Evolutionary conservation across 352 stramenopile species (phyloP).

Genomic region (Phytophthora kernoviae): DNA sequence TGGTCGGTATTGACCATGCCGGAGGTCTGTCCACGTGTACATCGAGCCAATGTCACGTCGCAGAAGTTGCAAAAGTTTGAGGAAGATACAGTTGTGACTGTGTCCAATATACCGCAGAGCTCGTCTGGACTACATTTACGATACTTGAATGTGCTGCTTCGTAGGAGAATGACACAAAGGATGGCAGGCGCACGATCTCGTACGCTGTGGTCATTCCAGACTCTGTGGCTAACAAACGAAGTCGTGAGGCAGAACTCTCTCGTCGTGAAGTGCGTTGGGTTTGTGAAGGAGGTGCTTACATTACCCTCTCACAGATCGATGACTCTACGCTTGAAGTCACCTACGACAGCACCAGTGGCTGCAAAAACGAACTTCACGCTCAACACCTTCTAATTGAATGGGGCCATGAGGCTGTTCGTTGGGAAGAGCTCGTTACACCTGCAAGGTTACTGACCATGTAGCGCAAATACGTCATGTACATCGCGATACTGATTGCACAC

Average conservation of each 20-base stretch:
- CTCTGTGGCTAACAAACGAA: slow-evolving; percentile 24
- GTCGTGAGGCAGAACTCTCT: slow-evolving; percentile 22
- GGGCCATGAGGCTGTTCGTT: slow-evolving; percentile 48
- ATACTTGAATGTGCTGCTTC: slow-evolving; percentile 33
- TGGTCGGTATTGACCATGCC: slow-evolving; percentile 27
- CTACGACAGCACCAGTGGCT: slow-evolving; percentile 36
- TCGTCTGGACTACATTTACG: slow-evolving; percentile 12
- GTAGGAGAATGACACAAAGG: slow-evolving; percentile 9
- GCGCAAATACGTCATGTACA: too few relatives aligned
- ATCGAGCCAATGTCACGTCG: slow-evolving; percentile 16
- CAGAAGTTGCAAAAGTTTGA: slow-evolving; percentile 31
- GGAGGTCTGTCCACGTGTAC: slow-evolving; percentile 27
- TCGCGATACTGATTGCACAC: too few relatives aligned
- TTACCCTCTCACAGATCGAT: slow-evolving; percentile 31
- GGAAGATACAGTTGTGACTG: slow-evolving; percentile 26
- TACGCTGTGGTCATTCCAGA: slow-evolving; percentile 35
- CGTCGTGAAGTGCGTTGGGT: slow-evolving; percentile 26
- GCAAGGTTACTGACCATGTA: slow-evolving; percentile 31
- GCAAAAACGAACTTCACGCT: slow-evolving; percentile 45
- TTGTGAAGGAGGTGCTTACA: slow-evolving; percentile 30
- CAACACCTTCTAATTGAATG: slow-evolving; percentile 53
- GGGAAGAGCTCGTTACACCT: slow-evolving; percentile 58
- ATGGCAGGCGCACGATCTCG: slow-evolving; percentile 16
- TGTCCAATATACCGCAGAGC: slow-evolving; percentile 19
- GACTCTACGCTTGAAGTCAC: slow-evolving; percentile 26